A percentile compares a stretch with the other conserved stretches of the same genome.
phyloP scores from a whole-genome alignment of 306 rosid genomes.

The Bauhinia variegata region DNA sequence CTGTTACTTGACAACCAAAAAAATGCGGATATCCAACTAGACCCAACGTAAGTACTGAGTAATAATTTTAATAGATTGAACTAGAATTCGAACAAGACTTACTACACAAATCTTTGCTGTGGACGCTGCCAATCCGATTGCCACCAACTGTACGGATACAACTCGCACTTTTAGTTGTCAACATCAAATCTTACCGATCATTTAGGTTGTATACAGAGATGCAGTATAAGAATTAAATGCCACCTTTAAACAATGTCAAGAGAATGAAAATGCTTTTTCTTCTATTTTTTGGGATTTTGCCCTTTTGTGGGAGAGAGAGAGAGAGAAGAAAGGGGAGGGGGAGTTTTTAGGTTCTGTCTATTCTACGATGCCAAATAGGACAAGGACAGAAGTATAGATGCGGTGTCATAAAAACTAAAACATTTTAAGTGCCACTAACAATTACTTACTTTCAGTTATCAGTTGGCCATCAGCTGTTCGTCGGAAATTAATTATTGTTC shows the following conservation, averaged over 20 bases:
- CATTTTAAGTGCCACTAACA: neutral
- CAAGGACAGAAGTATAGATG: neutral
- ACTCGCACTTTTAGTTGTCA: constrained; percentile 30
- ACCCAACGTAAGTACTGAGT: neutral
- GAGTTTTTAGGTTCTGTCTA: no score
- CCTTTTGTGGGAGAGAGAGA: no score
- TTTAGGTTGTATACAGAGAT: neutral
- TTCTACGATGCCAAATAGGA: neutral
- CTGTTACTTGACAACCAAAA: constrained; percentile 10
- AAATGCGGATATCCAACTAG: constrained; percentile 16
- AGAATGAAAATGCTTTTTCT: no score
- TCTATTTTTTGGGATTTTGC: no score
- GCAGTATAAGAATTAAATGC: neutral
- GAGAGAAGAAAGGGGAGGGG: no score
- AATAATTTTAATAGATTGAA: neutral
- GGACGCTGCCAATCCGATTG: constrained; percentile 77
- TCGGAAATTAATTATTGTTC: constrained; percentile 84
- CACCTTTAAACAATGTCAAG: no score
- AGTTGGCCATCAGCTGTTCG: constrained; percentile 81
- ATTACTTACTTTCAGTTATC: constrained; percentile 84
- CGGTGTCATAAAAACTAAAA: neutral
- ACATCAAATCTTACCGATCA: constrained; percentile 11
- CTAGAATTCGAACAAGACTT: constrained; percentile 43
- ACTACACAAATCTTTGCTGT: constrained; percentile 94
- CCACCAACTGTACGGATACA: constrained; percentile 72